phyloP scores from a whole-genome alignment of 2,329 filamentous ascomycete genomes.

The Colletotrichum paranaense region DNA sequence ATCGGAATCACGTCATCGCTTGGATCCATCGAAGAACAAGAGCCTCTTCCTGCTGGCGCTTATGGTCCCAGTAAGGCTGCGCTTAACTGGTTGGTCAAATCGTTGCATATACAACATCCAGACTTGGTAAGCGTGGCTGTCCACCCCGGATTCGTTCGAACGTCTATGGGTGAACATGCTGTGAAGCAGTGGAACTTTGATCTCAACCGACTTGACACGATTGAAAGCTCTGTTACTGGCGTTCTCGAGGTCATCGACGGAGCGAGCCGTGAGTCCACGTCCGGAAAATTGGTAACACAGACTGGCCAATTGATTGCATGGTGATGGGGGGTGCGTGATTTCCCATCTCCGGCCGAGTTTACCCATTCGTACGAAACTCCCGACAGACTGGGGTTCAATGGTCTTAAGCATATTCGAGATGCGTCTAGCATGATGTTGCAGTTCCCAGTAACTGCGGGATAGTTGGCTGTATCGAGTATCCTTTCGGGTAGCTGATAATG shows the following conservation, averaged over 20 bases:
- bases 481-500: no score
- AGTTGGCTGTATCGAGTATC: no score
- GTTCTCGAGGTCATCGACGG: slow-evolving; percentile 50
- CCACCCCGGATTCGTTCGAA: slow-evolving; percentile 53
- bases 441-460: no score
- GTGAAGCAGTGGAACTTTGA: slow-evolving; percentile 46
- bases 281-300: slow-evolving; percentile 48
- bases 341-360: not conserved
- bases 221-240: slow-evolving; percentile 46
- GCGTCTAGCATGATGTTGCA: no score
- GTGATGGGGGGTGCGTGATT: slow-evolving; percentile 24
- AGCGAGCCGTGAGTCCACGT: slow-evolving; percentile 45
- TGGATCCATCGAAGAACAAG: slow-evolving; percentile 46
- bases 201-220: slow-evolving; percentile 39
- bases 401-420: no score
- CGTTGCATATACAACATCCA: slow-evolving; percentile 43
- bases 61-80: slow-evolving; percentile 51
- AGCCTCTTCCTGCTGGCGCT: slow-evolving; percentile 45
- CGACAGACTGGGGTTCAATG: not conserved
- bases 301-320: slow-evolving; percentile 44
- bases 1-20: slow-evolving; percentile 50
- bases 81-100: slow-evolving; percentile 46
- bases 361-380: no score
- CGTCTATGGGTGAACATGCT: slow-evolving; percentile 43
- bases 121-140: slow-evolving; percentile 44